Percentiles rank a stretch among this genome's conserved stretches.
These are phyloP conservation scores for Saccharum officinarum DNA, from an alignment of 176 grass and related monocot genomes.

Conservation along the genomic window DNA sequence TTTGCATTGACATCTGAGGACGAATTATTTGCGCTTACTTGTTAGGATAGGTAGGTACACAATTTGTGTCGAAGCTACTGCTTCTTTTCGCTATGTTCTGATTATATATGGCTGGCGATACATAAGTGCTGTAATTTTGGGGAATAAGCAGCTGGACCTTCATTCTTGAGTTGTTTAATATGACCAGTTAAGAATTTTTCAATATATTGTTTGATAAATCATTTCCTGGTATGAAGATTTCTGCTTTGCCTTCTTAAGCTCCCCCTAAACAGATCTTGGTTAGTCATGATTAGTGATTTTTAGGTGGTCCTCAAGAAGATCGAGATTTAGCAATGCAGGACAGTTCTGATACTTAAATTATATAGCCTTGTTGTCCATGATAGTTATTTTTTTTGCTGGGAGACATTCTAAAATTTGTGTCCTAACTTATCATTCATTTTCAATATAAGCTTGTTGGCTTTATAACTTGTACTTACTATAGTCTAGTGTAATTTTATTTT, in stretches of 20 bases:
- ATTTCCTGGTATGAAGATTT: neutral
- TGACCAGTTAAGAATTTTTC: neutral
- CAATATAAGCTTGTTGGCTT: neutral
- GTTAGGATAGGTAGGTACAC: neutral
- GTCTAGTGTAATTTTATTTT: constrained; percentile 6
- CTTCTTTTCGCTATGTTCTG: neutral
- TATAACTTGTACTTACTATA: neutral
- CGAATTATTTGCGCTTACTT: neutral
- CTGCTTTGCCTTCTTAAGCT: neutral
- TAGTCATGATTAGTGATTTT: neutral
- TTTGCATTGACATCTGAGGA: neutral
- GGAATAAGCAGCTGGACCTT: neutral
- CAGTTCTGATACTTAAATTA: neutral
- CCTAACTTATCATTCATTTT: neutral
- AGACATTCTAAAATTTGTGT: neutral
- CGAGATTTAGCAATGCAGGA: neutral
- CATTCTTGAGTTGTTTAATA: neutral
- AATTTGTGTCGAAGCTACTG: neutral
- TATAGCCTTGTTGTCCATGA: neutral
- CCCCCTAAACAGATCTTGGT: neutral
- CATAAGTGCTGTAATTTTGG: neutral
- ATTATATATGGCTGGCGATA: neutral
- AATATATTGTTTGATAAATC: neutral
- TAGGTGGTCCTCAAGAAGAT: neutral
- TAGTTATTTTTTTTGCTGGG: neutral